A percentile compares a stretch with the other conserved stretches of the same genome.
phyloP scores from a whole-genome alignment of 495 filamentous ascomycete genomes.

The Oleoguttula mirabilis region DNA sequence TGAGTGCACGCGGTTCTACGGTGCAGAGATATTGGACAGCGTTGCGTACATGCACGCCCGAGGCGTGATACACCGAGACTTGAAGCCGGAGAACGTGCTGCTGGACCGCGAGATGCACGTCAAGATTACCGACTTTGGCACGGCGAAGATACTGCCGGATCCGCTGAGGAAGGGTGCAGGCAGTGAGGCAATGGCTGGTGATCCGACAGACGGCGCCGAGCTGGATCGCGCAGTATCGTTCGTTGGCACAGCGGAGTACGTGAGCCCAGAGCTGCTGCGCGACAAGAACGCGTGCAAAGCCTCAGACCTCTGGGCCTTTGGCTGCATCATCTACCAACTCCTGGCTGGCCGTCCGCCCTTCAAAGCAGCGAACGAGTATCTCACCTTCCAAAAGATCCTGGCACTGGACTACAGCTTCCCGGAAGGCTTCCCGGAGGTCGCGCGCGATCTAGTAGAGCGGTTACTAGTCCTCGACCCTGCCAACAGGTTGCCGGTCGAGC shows the following conservation, averaged over 20 bases:
- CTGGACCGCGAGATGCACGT: slow-evolving; percentile 91
- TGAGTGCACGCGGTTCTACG: slow-evolving; percentile 90
- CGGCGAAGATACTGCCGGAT: slow-evolving; percentile 71
- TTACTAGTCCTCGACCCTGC: slow-evolving; percentile 83
- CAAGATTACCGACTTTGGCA: slow-evolving; percentile 99
- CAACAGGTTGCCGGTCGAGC: slow-evolving; percentile 79
- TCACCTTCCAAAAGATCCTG: slow-evolving; percentile 98
- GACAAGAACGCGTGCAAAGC: slow-evolving; percentile 97
- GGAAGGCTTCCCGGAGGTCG: slow-evolving; percentile 72
- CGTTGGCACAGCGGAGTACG: slow-evolving; percentile 96
- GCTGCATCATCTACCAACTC: slow-evolving; percentile 98
- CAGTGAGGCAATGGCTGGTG: slow-evolving; percentile 25
- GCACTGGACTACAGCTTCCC: slow-evolving; percentile 89
- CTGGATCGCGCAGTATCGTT: slow-evolving; percentile 79
- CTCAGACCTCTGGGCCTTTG: slow-evolving; percentile 97
- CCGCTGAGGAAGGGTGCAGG: slow-evolving; percentile 34
- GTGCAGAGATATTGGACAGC: slow-evolving; percentile 89
- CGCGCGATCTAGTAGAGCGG: slow-evolving; percentile 83
- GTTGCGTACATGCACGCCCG: slow-evolving; percentile 97
- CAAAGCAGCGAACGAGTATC: slow-evolving; percentile 93
- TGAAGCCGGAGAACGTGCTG: slow-evolving; percentile 96
- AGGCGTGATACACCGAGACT: slow-evolving; percentile 90
- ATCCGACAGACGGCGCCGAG: slow-evolving; percentile 45
- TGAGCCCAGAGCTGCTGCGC: slow-evolving; percentile 87
- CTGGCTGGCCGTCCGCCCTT: slow-evolving; percentile 89